phyloP scores from a whole-genome alignment of 2,329 filamentous ascomycete species.

The Rhynchosporium agropyri region DNA sequence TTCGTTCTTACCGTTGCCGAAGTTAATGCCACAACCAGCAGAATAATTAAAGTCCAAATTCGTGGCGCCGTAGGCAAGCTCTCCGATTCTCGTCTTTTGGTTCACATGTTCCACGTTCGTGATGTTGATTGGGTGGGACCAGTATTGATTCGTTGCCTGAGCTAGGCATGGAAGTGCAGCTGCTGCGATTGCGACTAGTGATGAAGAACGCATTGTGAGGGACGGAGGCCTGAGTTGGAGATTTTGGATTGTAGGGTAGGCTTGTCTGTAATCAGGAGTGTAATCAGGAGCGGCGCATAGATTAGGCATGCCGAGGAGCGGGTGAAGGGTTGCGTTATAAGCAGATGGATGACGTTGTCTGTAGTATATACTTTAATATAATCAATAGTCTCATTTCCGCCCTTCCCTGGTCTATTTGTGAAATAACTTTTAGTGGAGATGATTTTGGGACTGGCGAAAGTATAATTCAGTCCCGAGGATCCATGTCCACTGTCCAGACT shows the following conservation, averaged over 20 bases:
- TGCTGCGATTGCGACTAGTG: background rate
- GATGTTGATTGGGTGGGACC: background rate
- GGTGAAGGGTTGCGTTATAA: too few relatives aligned
- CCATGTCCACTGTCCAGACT: too few relatives aligned
- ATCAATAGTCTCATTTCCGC: too few relatives aligned
- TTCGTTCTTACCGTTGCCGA: slow-evolving; percentile 9
- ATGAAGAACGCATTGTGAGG: background rate
- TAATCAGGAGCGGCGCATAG: too few relatives aligned
- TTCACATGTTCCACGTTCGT: background rate
- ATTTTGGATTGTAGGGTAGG: background rate
- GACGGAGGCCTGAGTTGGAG: background rate
- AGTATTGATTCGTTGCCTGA: background rate
- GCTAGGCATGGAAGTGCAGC: background rate
- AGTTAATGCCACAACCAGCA: slow-evolving; percentile 15
- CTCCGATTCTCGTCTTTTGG: background rate
- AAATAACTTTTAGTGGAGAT: too few relatives aligned
- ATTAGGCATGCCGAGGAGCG: too few relatives aligned
- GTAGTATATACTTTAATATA: too few relatives aligned
- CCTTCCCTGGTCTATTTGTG: too few relatives aligned
- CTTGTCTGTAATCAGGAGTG: background rate
- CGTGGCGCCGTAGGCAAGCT: background rate
- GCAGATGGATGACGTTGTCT: too few relatives aligned
- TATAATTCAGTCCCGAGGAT: too few relatives aligned
- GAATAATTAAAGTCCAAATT: slow-evolving; percentile 13
- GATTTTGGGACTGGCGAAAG: too few relatives aligned